Evolutionary conservation across 2,329 filamentous ascomycete species (phyloP), one percentile per base, ranked within the genome.

Genomic region (Rutstroemia sydowiana): DNA sequence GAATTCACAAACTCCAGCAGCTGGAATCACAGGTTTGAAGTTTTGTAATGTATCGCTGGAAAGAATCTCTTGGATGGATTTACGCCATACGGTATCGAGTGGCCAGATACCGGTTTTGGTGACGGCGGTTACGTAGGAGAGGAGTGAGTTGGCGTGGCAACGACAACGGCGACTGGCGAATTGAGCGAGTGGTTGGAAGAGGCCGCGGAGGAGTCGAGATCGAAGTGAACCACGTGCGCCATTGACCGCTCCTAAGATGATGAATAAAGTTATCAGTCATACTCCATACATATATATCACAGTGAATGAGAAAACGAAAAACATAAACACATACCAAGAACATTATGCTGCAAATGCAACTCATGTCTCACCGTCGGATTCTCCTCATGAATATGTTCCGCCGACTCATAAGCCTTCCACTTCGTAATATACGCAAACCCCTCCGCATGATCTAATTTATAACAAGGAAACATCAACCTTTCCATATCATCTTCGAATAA

Each of bases 181-280:
- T 9, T 21, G 26, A 13, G 21, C 21, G 8, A 30, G 5, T 3
- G 31, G 20, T 3, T 26, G 20, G 16, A 36, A 53, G 5, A 57
- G 21, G 10, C 21, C 42, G 28, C 52, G 18, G 20, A 51, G 46
- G 8, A 58, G 28, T n/a, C 57, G 53, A 23, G 18, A 26, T 3
- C 30, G 44, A 2, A 58, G 14, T 23, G 39, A 53, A 6, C 28
- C 52, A 37, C 53, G 45, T 1, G 53, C 58, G 13, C n/a, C 43
- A 39, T 58, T 60, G 2, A 56, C 9, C 11, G 16, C 30, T 16
- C 39, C 42, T 53, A 26, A 4, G 23, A 26, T 26, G n/a, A n/a
- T n/a, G n/a, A n/a, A n/a, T n/a, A n/a, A n/a, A 26, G 23, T 26
- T 26, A 26, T 4, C 23, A 8, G n/a, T n/a, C n/a, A n/a, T n/a